Conservation (phyloP, 2,329 filamentous ascomycete genomes). For the Monilinia fructicola region DNA sequence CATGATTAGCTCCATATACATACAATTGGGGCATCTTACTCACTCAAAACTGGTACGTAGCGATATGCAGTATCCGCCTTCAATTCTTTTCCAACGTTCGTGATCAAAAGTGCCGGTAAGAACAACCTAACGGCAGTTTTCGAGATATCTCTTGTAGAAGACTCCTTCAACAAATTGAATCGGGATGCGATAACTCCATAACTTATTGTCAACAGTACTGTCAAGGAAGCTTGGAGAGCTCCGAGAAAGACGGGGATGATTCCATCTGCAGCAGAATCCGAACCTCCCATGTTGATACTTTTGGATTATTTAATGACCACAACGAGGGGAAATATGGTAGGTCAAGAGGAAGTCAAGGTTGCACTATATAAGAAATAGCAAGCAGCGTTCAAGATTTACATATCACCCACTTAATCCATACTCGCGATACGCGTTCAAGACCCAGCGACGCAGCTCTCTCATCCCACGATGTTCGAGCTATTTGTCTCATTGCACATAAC, state of each 20-base stretch:
- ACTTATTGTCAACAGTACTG: slow-evolving; percentile 48
- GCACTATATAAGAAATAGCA: too few relatives aligned
- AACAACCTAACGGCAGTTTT: slow-evolving; percentile 50
- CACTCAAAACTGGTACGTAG: slow-evolving; percentile 42
- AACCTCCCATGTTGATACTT: slow-evolving; percentile 4
- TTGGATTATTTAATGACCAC: background rate
- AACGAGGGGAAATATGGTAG: background rate
- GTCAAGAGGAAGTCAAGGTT: background rate
- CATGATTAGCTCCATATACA: background rate
- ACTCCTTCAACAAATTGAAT: slow-evolving; percentile 43
- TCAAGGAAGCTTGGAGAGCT: slow-evolving; percentile 49
- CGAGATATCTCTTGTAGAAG: slow-evolving; percentile 46
- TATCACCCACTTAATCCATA: background rate
- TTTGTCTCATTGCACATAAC: slow-evolving; percentile 3
- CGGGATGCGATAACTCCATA: slow-evolving; percentile 47
- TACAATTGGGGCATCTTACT: background rate
- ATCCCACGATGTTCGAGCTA: background rate
- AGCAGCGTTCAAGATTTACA: too few relatives aligned
- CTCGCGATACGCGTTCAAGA: background rate
- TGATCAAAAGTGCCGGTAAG: slow-evolving; percentile 48
- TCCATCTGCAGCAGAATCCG: slow-evolving; percentile 26
- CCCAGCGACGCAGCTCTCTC: background rate
- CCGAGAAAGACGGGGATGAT: slow-evolving; percentile 45
- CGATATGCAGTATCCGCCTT: slow-evolving; percentile 41
- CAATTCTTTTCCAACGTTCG: slow-evolving; percentile 47